Base-by-base conservation (phyloP, 1,139 yeast species). In the Candida glucosophila region DNA sequence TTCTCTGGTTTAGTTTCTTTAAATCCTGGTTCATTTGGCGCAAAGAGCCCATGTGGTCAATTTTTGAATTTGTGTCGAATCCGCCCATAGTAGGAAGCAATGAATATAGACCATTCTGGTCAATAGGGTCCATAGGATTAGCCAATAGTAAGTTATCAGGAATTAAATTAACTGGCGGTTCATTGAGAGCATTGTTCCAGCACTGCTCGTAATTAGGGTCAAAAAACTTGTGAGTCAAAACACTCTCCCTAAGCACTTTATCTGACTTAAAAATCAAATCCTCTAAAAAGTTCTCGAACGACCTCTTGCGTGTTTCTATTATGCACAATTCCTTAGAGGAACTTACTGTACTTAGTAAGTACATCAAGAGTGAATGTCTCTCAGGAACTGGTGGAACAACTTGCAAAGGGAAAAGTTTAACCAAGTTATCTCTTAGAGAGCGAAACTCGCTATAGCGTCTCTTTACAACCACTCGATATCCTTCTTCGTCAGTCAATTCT, bases 331-430 rank as follows among this genome's bases (percentile, higher is more conserved):
- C 71, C 26, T 56, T 54, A 25, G 57, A 39, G 30, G 44, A 55
- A 33, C 61, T 58, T 28, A 64, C 43, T 17, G 68, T 54, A 29
- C 59, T 61, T 29, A 63, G 43, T 26, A 65, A 44, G 32, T 58
- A 62, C 22, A 61, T 52, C 28, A 64, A 43, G 5, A 72, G 36
- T 1, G 77, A 62, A 37, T 72, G 78, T 35, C 71, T 72, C 35
- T 68, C 77, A 1, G 78, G 78, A 10, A 72, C 64, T 3, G 77
- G 75, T 2, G 78, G 77, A 7, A 72, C 52, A 10, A 71, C 55
- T 20, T 61, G 44, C 2, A 73, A 66, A 4, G 77, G 77, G 34
- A 55, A 68, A 23, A 70, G 47, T 37, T 56, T 56, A 23, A 58
- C 44, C 20, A 72, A 41, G 33, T 53, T 57, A 26, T 60, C 64